Base-by-base conservation (phyloP, 345 rosid genomes). In the Lepidium didymum region DNA sequence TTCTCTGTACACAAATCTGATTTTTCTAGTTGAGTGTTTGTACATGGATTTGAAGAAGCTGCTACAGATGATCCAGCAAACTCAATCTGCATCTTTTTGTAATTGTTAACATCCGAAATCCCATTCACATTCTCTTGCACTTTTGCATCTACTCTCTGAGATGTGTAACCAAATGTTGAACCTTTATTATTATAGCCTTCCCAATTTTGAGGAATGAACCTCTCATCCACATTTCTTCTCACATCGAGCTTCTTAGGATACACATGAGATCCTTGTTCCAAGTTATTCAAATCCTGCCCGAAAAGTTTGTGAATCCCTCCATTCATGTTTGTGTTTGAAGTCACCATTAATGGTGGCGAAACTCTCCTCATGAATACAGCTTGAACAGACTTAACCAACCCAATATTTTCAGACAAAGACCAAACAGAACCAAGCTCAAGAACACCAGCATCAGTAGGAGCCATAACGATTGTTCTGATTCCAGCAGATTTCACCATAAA, bases 351-450 rank as follows among this genome's bases (percentile, higher is more conserved):
- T 7, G 75, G 70, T 0, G 14, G 59, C 1, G 25, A 5, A 65
- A 7, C 64, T 55, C 74, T 77, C 11, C 86, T 59, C 2, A 84
- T 84, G 74, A 94, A 94, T 49, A 72, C 67, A 16, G 69, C 61
- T 63, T 80, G 86, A 73, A 89, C 59, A 8, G 79, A 77, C 59
- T 79, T 87, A 74, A 91, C 78, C 76, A 85, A 35, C 29, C 74
- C 87, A 16, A 81, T n/a, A 75, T 83, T 85, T 61, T 91, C 99
- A 12, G 87, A 83, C 13, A 91, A 70, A 50, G 84, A 81, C 79
- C 90, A 82, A 68, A 94, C 96, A 0, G 99, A 94, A 43, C 99
- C 99, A 73, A 94, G 78, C 79, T 94, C 99, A 49, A 94, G 86
- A 71, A 94, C 97, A 61, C 99, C 99, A 36, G 74, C 71, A 73